Base-by-base conservation (phyloP, 2,329 filamentous ascomycete genomes). In the Neoscytalidium dimidiatum region DNA sequence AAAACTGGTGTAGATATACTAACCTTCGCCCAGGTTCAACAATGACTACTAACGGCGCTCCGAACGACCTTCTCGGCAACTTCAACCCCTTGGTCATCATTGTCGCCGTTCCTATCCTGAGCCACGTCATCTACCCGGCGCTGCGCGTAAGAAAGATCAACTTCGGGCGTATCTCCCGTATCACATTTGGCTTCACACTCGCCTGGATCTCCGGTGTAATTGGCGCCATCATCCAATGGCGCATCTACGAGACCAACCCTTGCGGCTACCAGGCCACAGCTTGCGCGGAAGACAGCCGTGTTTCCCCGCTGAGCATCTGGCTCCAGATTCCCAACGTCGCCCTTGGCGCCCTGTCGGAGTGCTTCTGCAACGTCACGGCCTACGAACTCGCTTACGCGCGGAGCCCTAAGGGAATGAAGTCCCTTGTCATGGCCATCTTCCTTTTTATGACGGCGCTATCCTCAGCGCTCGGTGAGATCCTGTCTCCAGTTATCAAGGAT, bases 31-130 rank as follows among this genome's bases (percentile, higher is more conserved):
- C n/a, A 62, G 64, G 57, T 21, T 62, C 57, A n/a, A 66, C 68
- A 73, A 66, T 85, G 73, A 74, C 73, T 5, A 84, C 82, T 9
- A 78, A 83, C 61, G 82, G 82, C 29, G 81, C 81, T 0, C 82
- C 83, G 48, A 85, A 84, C 68, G 82, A 84, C 62, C 72, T 84
- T 9, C 76, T 84, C 41, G 73, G 67, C 69, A 84, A 84, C 73
- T 83, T 84, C 72, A 84, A 84, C 72, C 75, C 82, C 0, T 70
- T 84, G 7, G 81, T 79, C 57, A 83, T 84, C 68, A 83, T 85
- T 56, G 68, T 77, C 41, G 71, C 76, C 28, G 76, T 81, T 0
- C 83, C 83, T 0, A 67, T 85, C n/a, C 73, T 84, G 23, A 83
- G 79, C 68, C 81, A 82, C 56, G 73, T 80, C 21, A 64, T 85